Evolutionary conservation across 1,284 basidiomycete genomes (phyloP).

Genomic region (Heterobasidion occidentale): DNA sequence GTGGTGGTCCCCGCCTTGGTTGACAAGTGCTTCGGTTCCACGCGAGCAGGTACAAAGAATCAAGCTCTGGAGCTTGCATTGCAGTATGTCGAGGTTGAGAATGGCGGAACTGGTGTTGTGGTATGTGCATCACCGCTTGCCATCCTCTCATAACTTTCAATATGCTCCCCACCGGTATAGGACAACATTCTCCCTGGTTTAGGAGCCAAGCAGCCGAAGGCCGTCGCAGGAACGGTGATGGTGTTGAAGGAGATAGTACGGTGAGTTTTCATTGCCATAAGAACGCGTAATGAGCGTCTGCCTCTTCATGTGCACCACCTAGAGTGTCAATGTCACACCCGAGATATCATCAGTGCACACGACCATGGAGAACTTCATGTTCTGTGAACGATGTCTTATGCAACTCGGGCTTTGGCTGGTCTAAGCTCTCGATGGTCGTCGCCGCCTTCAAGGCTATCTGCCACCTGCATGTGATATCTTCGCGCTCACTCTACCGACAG

Average conservation of each 20-base stretch:
- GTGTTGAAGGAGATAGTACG: slow-evolving; percentile 77
- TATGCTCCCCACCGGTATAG: slow-evolving; percentile 28
- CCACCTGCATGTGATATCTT: no score
- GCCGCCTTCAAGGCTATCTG: no score
- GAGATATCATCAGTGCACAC: no score
- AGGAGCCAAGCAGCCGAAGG: slow-evolving; percentile 90
- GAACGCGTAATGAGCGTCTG: slow-evolving; percentile 21
- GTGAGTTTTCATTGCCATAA: slow-evolving; percentile 26
- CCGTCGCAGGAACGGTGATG: slow-evolving; percentile 76
- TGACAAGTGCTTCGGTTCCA: slow-evolving; percentile 93
- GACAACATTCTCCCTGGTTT: slow-evolving; percentile 81
- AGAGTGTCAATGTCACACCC: no score
- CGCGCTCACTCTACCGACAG: no score
- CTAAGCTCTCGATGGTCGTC: no score
- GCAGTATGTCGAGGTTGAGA: slow-evolving; percentile 93
- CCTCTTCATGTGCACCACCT: slow-evolving; percentile 16
- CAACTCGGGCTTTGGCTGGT: no score
- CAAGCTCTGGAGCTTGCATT: slow-evolving; percentile 83
- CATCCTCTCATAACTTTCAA: slow-evolving; percentile 8
- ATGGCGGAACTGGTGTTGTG: slow-evolving; percentile 80
- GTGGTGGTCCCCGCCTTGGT: slow-evolving; percentile 84
- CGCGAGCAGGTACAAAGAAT: slow-evolving; percentile 86
- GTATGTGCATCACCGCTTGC: slow-evolving; percentile 45
- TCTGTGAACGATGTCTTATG: no score
- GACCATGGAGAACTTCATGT: no score